Conservation (phyloP, 495 filamentous ascomycete species). For the Trichoderma gamsii region DNA sequence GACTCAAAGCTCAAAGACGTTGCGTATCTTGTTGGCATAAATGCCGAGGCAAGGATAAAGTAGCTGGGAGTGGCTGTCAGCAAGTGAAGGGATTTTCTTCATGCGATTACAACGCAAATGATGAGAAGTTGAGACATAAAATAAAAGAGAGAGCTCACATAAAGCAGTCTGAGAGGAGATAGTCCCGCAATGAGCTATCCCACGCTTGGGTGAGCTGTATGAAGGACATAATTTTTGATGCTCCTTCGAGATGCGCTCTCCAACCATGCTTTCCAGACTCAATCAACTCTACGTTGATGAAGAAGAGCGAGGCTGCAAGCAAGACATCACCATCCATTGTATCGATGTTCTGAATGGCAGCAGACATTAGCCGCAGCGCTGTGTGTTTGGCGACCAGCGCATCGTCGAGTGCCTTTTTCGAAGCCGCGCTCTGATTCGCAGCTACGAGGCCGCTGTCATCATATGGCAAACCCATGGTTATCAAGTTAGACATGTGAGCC, state of each 20-base stretch:
- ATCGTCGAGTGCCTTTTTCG: constrained; percentile 33
- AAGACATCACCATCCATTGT: constrained; percentile 36
- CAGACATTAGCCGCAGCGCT: constrained; percentile 40
- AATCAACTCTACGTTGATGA: constrained; percentile 53
- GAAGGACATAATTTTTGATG: constrained; percentile 36
- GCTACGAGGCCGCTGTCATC: background rate
- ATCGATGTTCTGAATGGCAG: constrained; percentile 26
- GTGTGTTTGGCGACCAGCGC: constrained; percentile 44
- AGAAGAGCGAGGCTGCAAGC: constrained; percentile 48
- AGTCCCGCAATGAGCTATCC: constrained; percentile 29
- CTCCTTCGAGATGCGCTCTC: constrained; percentile 49
- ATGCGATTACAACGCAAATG: background rate
- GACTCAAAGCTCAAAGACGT: constrained; percentile 15
- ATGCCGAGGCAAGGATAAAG: constrained; percentile 31
- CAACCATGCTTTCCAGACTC: constrained; percentile 51
- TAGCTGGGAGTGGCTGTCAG: constrained; percentile 22
- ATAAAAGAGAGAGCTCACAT: constrained; percentile 23
- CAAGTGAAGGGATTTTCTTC: background rate
- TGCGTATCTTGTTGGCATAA: constrained; percentile 16
- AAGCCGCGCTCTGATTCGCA: constrained; percentile 11
- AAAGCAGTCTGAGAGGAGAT: constrained; percentile 40
- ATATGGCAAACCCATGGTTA: constrained; percentile 23
- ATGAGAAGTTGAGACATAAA: background rate
- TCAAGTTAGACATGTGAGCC: constrained; percentile 42
- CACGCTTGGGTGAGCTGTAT: constrained; percentile 15